A percentile compares a stretch with the other conserved stretches of the same genome.
These are phyloP conservation scores for Penstemon eatonii DNA, from an alignment of 257 asterid species.

Conservation along the genomic window DNA sequence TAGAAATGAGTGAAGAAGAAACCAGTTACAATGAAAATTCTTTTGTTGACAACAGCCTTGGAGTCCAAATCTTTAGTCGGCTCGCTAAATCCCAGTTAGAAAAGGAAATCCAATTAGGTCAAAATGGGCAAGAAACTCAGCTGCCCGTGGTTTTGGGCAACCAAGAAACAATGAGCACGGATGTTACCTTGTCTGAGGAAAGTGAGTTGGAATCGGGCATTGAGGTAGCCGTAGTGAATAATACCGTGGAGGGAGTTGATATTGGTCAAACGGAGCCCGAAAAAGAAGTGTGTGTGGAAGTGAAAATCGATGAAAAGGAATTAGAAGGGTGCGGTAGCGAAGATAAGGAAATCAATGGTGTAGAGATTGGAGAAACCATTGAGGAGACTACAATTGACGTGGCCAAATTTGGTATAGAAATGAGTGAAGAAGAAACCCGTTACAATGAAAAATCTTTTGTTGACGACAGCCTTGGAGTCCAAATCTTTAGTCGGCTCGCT, in stretches of 20 bases:
- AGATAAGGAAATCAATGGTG: background rate
- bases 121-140: background rate
- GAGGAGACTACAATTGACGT: background rate
- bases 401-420: background rate
- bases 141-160: background rate
- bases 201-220: constrained; percentile 4
- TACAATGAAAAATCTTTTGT: constrained; percentile 5
- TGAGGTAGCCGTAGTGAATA: background rate
- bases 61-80: no score
- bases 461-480: no score
- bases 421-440: background rate
- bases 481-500: no score
- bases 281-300: background rate
- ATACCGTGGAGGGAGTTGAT: background rate
- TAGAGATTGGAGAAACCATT: background rate
- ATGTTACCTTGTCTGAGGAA: background rate
- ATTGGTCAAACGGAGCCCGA: background rate
- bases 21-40: constrained; percentile 4
- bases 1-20: constrained; percentile 12
- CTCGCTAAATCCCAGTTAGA: no score
- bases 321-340: background rate
- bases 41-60: background rate
- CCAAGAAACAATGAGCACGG: no score
- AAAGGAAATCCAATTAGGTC: background rate
- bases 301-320: background rate